A percentile compares a stretch with the other conserved stretches of the same genome.
These are phyloP conservation scores for Cyphellophora attinorum DNA, from an alignment of 2,329 filamentous ascomycete genomes.

Conservation along the genomic window DNA sequence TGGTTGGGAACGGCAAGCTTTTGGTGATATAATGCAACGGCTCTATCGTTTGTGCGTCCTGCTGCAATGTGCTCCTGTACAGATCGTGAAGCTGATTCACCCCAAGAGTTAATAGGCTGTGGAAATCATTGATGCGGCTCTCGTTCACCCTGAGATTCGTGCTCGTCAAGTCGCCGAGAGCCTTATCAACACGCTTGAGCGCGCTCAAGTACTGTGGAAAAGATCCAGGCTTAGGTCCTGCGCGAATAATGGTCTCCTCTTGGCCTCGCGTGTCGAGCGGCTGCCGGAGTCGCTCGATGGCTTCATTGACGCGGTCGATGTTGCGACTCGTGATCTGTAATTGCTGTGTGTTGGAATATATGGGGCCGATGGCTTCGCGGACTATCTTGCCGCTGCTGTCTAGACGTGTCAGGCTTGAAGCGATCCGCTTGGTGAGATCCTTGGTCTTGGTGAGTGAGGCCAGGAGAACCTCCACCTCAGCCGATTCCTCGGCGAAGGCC, in stretches of 20 bases:
- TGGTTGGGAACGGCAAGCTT: slow-evolving; percentile 66
- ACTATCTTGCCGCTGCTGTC: slow-evolving; percentile 86
- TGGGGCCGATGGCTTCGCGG: slow-evolving; percentile 80
- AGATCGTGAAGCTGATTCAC: slow-evolving; percentile 75
- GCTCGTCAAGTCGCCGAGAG: slow-evolving; percentile 72
- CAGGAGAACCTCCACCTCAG: slow-evolving; percentile 57
- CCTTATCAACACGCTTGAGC: slow-evolving; percentile 77
- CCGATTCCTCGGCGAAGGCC: slow-evolving; percentile 56
- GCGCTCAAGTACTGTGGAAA: slow-evolving; percentile 79
- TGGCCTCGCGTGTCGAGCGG: slow-evolving; percentile 87
- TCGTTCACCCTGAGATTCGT: slow-evolving; percentile 93
- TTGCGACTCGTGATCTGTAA: slow-evolving; percentile 84
- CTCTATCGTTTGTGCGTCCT: slow-evolving; percentile 73
- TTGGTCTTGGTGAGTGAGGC: slow-evolving; percentile 82
- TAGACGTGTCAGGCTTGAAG: slow-evolving; percentile 72
- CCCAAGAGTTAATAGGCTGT: slow-evolving; percentile 65
- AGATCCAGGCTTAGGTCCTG: slow-evolving; percentile 74
- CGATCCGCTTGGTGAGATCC: slow-evolving; percentile 88
- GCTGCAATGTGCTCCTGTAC: slow-evolving; percentile 68
- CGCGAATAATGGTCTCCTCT: slow-evolving; percentile 83
- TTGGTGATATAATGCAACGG: slow-evolving; percentile 91
- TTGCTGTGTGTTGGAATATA: slow-evolving; percentile 84
- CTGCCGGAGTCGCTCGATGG: slow-evolving; percentile 79
- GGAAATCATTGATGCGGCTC: slow-evolving; percentile 72
- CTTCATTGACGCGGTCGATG: slow-evolving; percentile 73